Evolutionary conservation across 306 rosid genomes (phyloP), one percentile per base, ranked within the genome.

Genomic region (Clitoria ternatea): DNA sequence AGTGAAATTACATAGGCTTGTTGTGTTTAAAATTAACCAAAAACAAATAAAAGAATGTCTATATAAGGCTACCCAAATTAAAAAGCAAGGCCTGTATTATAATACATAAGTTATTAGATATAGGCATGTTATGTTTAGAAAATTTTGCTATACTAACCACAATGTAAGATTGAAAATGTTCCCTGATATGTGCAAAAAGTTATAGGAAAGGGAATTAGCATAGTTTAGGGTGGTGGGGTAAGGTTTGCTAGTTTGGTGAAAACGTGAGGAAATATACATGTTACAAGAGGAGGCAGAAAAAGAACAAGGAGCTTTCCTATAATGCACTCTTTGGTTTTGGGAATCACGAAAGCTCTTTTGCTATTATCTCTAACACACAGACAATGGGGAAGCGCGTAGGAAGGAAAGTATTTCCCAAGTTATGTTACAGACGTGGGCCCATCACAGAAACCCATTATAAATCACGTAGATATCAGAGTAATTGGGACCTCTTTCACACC

Each of bases 401-500:
- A 27, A 27, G 30, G 3, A 27, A 4, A 32, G 36, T 3, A 57
- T 76, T 79, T 73, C 73, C 70, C 15, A 61, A 53, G 47, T 61
- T 17, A 48, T 49, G 50, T 53, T 49, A 57, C 66, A 63, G 47
- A 52, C 40, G 80, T 81, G 80, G 90, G 86, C 15, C 64, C 86
- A 64, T 69, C 72, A 33, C 35, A 30, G 42, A 83, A 84, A 81
- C 79, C 53, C 24, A 57, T 70, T 61, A 44, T 70, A 75, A 71
- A 61, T 73, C 64, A 70, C 48, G 69, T 56, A 45, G 53, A 42
- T 24, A 52, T 74, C n/a, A n/a, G n/a, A 44, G 75, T 73, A 68
- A 24, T 37, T 29, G 61, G 53, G 81, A 86, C 87, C 79, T 85
- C 77, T 77, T n/a, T n/a, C n/a, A n/a, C n/a, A n/a, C n/a, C n/a